Evolutionary conservation across 768 basidiomycete species (phyloP).

Genomic region (Omphalotus guepiniiformis): DNA sequence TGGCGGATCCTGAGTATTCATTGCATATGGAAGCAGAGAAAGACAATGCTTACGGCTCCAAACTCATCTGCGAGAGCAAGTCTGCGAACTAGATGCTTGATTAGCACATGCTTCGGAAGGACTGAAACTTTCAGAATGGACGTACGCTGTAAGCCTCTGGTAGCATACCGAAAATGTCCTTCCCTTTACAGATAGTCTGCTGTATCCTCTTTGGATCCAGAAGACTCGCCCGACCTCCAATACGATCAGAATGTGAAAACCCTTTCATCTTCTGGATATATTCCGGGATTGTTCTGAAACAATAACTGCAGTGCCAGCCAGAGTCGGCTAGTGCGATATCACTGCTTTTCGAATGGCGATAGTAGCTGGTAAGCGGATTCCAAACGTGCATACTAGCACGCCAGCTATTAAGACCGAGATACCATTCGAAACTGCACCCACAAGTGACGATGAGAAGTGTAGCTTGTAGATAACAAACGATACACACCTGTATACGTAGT

Average conservation of each 20-base stretch:
- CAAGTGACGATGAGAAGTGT: background rate
- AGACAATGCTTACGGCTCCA: slow-evolving; percentile 40
- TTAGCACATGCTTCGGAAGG: background rate
- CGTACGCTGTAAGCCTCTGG: slow-evolving; percentile 57
- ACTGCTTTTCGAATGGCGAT: slow-evolving; percentile 42
- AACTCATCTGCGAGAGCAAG: slow-evolving; percentile 47
- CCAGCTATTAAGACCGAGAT: slow-evolving; percentile 50
- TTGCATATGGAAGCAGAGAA: background rate
- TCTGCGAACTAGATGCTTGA: slow-evolving; percentile 40
- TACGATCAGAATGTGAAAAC: slow-evolving; percentile 60
- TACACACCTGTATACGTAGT: slow-evolving; percentile 54
- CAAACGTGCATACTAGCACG: slow-evolving; percentile 50
- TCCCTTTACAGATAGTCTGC: slow-evolving; percentile 52
- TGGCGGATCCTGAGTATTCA: background rate
- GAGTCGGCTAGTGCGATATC: slow-evolving; percentile 51
- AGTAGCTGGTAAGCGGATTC: slow-evolving; percentile 37
- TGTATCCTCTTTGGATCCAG: slow-evolving; percentile 52
- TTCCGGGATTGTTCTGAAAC: slow-evolving; percentile 56
- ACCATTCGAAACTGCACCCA: slow-evolving; percentile 49
- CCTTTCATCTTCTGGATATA: slow-evolving; percentile 57
- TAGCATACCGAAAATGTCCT: slow-evolving; percentile 62
- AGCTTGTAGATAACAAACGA: background rate
- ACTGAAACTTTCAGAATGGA: slow-evolving; percentile 6
- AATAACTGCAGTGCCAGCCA: slow-evolving; percentile 71
- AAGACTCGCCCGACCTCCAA: slow-evolving; percentile 42